phyloP scores from a whole-genome alignment of 2,329 filamentous ascomycete species.

The Dichotomopilus funicola region DNA sequence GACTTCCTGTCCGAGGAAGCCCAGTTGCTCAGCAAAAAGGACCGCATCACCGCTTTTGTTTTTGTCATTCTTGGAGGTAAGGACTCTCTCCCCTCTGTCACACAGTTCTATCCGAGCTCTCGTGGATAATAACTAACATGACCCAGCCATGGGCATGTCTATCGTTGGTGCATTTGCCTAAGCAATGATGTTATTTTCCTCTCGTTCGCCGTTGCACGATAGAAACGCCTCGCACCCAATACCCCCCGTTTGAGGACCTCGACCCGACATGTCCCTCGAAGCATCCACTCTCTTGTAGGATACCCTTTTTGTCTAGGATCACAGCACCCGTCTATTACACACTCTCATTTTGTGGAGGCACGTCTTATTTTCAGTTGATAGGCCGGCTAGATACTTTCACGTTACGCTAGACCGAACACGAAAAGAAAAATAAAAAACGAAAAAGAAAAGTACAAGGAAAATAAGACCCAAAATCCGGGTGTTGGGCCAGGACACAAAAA shows the following conservation, averaged over 20 bases:
- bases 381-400: background rate
- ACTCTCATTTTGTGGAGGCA: background rate
- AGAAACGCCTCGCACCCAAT: background rate
- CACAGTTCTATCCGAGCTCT: background rate
- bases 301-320: too few species aligned
- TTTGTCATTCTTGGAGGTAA: constrained; percentile 47
- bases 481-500: constrained; percentile 1
- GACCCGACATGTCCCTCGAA: too few species aligned
- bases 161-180: constrained; percentile 43
- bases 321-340: background rate
- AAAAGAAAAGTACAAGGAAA: background rate
- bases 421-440: background rate
- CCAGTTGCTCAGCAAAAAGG: constrained; percentile 42
- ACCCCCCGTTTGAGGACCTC: background rate
- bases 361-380: background rate
- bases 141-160: constrained; percentile 39
- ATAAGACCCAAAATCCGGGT: background rate
- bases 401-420: background rate
- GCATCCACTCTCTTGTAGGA: too few species aligned
- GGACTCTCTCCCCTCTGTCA: background rate
- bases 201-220: background rate
- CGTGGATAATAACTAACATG: constrained; percentile 10
- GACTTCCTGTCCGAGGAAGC: constrained; percentile 58
- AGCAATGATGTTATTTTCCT: background rate
- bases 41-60: constrained; percentile 47